Evolutionary conservation across 345 rosid species (phyloP), one percentile per base, ranked within the genome.

Genomic region (Excoecaria agallocha): DNA sequence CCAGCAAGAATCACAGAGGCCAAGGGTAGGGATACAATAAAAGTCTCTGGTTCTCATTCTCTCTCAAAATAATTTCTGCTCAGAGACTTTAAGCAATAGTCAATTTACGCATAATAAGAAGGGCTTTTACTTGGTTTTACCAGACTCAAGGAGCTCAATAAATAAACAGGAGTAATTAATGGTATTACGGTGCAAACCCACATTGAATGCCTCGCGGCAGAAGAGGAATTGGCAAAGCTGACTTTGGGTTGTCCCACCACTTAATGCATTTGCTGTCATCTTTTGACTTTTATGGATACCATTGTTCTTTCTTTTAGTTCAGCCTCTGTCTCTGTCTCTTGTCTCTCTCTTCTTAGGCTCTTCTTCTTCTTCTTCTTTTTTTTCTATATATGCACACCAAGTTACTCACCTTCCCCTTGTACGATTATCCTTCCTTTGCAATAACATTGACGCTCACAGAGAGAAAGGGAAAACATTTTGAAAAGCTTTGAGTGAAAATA

Each of bases 201-300:
- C 92, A 87, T 88, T 90, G 84, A 90, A 87, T 90, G 91, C 89
- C 82, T 89, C 98, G 96, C 96, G 98, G 86, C 88, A 81, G 85
- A 74, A 68, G 87, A 78, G 73, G 78, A 63, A 83, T 77, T 80
- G 80, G 72, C 77, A 74, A 80, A 77, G 92, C 91, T 87, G 92
- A 89, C 91, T 87, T 86, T 85, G 78, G 80, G 64, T n/a, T 72
- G 48, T 69, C 68, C 11, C 73, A 12, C 60, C 63, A 85, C 78
- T 91, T 75, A 89, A 91, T 91, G 89, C 84, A 59, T 74, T 82
- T 79, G 86, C 87, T 80, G 86, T 83, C 84, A 77, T 82, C 86
- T 72, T 82, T 78, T 87, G 86, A 83, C 85, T 75, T 78, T 82
- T 72, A 72, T 67, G 49, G 20, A 35, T 20, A 41, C 19, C 66